Conservation (phyloP, 768 basidiomycete genomes). For the Tricholoma furcatifolium region DNA sequence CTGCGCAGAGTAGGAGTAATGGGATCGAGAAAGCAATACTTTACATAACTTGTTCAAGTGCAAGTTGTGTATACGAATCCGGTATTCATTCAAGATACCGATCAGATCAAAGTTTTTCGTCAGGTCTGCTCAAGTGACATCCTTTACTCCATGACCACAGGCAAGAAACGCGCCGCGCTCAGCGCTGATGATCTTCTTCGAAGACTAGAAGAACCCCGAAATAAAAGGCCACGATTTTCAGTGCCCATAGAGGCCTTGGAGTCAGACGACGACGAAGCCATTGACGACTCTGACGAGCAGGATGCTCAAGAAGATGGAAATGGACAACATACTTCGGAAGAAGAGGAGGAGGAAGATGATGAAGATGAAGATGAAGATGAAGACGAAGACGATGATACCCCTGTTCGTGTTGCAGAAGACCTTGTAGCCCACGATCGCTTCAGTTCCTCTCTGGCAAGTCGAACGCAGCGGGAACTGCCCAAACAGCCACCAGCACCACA, state of each 20-base stretch:
- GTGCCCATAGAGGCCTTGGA: conserved; percentile 10
- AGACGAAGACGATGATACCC: neutral
- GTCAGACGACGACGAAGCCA: conserved; percentile 1
- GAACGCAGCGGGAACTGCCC: neutral
- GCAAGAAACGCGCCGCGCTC: conserved; percentile 27
- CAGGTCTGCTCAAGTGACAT: neutral
- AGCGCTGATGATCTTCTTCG: conserved; percentile 49
- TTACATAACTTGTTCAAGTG: neutral
- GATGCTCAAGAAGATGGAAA: conserved; percentile 10
- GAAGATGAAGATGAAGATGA: conserved; percentile 4
- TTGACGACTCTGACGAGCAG: conserved; percentile 9
- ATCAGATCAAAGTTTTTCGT: neutral
- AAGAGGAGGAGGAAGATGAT: conserved; percentile 14
- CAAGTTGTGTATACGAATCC: neutral
- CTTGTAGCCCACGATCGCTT: conserved; percentile 9
- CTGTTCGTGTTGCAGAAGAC: neutral
- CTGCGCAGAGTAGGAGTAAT: no score
- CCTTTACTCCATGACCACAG: conserved; percentile 5
- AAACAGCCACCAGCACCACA: neutral
- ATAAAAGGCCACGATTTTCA: conserved; percentile 36
- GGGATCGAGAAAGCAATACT: neutral
- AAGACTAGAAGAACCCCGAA: conserved; percentile 38
- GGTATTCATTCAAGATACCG: neutral
- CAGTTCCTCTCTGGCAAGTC: conserved; percentile 2
- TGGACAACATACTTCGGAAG: conserved; percentile 6